Evolutionary conservation across 495 filamentous ascomycete genomes (phyloP).

Genomic region (Mytilinidion resinicola): DNA sequence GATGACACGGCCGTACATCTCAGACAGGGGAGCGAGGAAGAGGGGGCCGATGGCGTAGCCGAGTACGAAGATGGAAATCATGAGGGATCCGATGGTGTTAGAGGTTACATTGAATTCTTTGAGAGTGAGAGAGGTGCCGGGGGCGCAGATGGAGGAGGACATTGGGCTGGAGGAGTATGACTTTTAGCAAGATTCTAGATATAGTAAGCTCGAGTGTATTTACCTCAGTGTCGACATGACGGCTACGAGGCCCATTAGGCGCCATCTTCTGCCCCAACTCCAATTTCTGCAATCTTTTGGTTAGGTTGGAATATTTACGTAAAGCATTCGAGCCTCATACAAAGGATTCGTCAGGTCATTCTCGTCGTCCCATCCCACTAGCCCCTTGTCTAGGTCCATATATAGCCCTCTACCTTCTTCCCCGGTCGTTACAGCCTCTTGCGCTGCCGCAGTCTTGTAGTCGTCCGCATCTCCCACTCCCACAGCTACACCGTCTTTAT

Average conservation of each 20-base stretch:
- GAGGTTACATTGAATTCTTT: conserved; percentile 15
- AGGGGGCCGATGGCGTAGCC: conserved; percentile 23
- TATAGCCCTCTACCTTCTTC: not conserved
- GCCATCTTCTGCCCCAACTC: conserved; percentile 13
- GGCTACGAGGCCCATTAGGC: conserved; percentile 9
- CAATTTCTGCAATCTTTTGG: conserved; percentile 6
- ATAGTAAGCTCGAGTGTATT: not conserved
- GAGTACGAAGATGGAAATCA: conserved; percentile 22
- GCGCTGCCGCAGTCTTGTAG: not conserved
- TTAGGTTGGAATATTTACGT: not conserved
- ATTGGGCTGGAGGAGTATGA: conserved; percentile 5
- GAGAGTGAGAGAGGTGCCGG: conserved; percentile 15
- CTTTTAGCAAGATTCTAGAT: not conserved
- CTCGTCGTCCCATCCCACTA: conserved; percentile 20
- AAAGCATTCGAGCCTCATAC: not conserved
- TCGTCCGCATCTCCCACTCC: not conserved
- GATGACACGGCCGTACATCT: conserved; percentile 16
- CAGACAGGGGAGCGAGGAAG: conserved; percentile 22
- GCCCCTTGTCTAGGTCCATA: conserved; percentile 21
- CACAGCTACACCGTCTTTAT: not conserved
- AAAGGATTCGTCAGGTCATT: conserved; percentile 17
- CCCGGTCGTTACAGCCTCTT: not conserved
- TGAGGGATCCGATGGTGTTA: conserved; percentile 13
- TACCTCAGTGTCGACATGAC: conserved; percentile 11
- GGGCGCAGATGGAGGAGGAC: conserved; percentile 16